These are phyloP conservation scores for Misopates orontium DNA, from an alignment of 257 asterid genomes.

Conservation along the genomic window DNA sequence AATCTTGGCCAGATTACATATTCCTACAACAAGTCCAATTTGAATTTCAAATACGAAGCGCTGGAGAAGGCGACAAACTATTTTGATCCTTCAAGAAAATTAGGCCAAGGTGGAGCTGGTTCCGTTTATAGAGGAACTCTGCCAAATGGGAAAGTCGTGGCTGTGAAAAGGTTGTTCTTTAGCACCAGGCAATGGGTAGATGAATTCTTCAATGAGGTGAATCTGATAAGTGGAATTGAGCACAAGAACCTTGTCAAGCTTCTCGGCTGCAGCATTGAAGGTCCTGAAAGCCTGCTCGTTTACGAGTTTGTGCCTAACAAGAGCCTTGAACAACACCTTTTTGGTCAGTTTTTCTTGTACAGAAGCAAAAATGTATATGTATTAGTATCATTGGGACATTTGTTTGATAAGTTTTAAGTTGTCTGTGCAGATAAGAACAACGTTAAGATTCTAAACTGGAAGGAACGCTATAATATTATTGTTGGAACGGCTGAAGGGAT, in stretches of 20 bases:
- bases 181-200: conserved; percentile 94
- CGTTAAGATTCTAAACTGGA: conserved; percentile 61
- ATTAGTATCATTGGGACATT: not conserved
- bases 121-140: conserved; percentile 73
- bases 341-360: conserved; percentile 39
- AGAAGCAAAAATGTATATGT: not conserved
- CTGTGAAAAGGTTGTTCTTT: conserved; percentile 80
- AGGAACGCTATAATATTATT: conserved; percentile 60
- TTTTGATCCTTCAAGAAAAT: conserved; percentile 54
- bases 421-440: conserved; percentile 50
- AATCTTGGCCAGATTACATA: conserved; percentile 69
- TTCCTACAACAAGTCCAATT: conserved; percentile 64
- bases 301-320: conserved; percentile 75
- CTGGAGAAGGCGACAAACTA: conserved; percentile 86
- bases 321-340: conserved; percentile 71
- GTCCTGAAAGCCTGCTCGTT: conserved; percentile 87
- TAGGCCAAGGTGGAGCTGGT: conserved; percentile 96
- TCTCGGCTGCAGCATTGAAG: conserved; percentile 94
- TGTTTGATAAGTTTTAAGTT: not conserved
- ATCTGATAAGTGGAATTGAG: conserved; percentile 73
- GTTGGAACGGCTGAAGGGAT: conserved; percentile 89
- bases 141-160: conserved; percentile 61
- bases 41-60: conserved; percentile 78
- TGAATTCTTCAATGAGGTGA: conserved; percentile 91
- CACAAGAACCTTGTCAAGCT: conserved; percentile 95